Conservation (phyloP, 768 basidiomycete genomes). For the Leucosporidium creatinivorum region DNA sequence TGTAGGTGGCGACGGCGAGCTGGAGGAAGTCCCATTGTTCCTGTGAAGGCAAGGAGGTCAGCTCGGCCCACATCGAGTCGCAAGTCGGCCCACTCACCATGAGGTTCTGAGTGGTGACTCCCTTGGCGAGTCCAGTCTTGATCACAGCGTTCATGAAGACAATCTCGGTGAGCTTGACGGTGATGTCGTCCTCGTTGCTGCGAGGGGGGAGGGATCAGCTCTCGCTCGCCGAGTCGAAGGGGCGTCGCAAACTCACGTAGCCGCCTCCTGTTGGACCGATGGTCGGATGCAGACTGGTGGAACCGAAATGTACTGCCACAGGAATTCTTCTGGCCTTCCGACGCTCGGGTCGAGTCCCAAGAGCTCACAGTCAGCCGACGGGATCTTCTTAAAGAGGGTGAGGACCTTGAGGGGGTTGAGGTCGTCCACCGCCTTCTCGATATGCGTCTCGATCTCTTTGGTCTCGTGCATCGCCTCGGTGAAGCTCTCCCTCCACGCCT, state of each 20-base stretch:
- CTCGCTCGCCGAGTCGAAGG: not conserved
- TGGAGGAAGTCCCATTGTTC: slow-evolving; percentile 99
- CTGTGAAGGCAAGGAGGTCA: slow-evolving; percentile 43
- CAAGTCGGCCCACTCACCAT: slow-evolving; percentile 52
- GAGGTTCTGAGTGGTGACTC: slow-evolving; percentile 76
- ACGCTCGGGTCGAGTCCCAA: slow-evolving; percentile 79
- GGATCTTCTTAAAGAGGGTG: slow-evolving; percentile 83
- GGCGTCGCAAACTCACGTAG: slow-evolving; percentile 44
- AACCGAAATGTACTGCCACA: slow-evolving; percentile 98
- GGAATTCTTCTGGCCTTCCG: slow-evolving; percentile 90
- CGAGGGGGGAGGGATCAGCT: not conserved
- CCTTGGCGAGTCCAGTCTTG: slow-evolving; percentile 78
- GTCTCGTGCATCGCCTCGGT: slow-evolving; percentile 71
- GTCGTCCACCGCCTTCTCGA: slow-evolving; percentile 87
- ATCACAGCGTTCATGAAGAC: slow-evolving; percentile 89
- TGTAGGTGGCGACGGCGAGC: slow-evolving; percentile 89
- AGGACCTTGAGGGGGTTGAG: slow-evolving; percentile 88
- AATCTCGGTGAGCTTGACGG: slow-evolving; percentile 94
- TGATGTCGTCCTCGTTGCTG: slow-evolving; percentile 96
- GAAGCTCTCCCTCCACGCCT: slow-evolving; percentile 51
- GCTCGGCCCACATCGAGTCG: not conserved
- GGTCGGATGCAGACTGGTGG: slow-evolving; percentile 97
- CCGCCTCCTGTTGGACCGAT: slow-evolving; percentile 93
- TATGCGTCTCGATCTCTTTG: slow-evolving; percentile 73
- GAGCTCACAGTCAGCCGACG: slow-evolving; percentile 92